phyloP scores from a whole-genome alignment of 2,329 filamentous ascomycete species.

The Catunica adiposa region DNA sequence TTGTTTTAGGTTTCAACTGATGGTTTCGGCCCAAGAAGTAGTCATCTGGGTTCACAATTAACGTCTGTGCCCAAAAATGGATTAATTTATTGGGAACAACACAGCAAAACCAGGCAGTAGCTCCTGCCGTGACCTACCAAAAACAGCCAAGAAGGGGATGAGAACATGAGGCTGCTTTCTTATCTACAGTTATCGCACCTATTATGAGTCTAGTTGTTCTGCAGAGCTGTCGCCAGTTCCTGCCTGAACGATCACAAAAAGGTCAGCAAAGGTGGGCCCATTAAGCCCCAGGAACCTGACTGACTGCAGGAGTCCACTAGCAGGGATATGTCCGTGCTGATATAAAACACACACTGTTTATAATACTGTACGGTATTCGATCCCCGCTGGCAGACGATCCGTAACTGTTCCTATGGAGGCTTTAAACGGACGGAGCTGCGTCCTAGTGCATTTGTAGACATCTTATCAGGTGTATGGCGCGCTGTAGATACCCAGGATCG shows the following conservation, averaged over 20 bases:
- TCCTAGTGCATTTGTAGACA: no score
- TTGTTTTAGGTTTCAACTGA: not conserved
- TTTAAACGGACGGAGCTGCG: no score
- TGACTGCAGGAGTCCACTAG: no score
- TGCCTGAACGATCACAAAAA: slow-evolving; percentile 1
- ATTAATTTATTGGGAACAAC: not conserved
- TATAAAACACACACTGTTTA: not conserved
- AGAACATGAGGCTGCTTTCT: not conserved
- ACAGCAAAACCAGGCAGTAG: not conserved
- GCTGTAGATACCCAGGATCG: not conserved
- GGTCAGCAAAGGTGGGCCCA: not conserved
- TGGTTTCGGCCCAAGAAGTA: slow-evolving; percentile 3
- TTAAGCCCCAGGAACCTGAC: slow-evolving; percentile 5
- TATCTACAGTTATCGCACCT: not conserved
- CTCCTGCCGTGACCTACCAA: not conserved
- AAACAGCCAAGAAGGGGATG: not conserved
- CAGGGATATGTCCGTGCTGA: not conserved
- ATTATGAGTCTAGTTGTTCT: not conserved
- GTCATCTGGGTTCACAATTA: not conserved
- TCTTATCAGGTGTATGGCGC: no score
- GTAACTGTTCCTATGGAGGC: no score
- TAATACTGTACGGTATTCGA: slow-evolving; percentile 2
- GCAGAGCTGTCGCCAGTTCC: not conserved
- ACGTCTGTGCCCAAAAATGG: slow-evolving; percentile 1
- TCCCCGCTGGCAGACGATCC: slow-evolving; percentile 4